Percentiles rank a stretch among this genome's conserved stretches.
Evolutionary conservation across 1,284 basidiomycete genomes (phyloP).

Genomic region (Tylopilus orsonianus): DNA sequence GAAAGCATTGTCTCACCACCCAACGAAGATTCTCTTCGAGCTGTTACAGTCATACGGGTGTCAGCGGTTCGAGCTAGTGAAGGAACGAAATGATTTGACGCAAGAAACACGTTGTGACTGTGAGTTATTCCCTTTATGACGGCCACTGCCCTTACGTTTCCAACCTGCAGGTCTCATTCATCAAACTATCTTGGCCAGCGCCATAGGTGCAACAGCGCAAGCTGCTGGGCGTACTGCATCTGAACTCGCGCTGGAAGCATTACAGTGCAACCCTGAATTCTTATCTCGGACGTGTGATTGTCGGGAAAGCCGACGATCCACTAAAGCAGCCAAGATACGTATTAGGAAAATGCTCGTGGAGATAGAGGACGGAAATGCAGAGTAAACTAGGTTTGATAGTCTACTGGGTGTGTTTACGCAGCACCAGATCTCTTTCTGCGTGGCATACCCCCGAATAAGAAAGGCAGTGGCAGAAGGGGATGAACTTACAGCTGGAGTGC

Average conservation of each 20-base stretch:
- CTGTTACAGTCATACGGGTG: conserved; percentile 68
- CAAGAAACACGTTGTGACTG: conserved; percentile 47
- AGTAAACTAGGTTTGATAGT: conserved; percentile 12
- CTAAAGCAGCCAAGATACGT: conserved; percentile 42
- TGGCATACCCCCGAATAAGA: conserved; percentile 8
- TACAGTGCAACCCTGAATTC: conserved; percentile 63
- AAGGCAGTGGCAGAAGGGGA: neutral
- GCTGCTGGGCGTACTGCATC: conserved; percentile 61
- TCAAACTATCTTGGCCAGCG: conserved; percentile 59
- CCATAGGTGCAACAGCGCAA: conserved; percentile 46
- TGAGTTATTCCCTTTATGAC: conserved; percentile 30
- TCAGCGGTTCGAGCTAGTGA: conserved; percentile 57
- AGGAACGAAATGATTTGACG: conserved; percentile 39
- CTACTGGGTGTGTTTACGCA: conserved; percentile 12
- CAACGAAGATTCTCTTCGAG: conserved; percentile 71
- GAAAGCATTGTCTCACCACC: conserved; percentile 69
- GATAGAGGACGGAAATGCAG: conserved; percentile 31
- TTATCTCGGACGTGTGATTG: conserved; percentile 66
- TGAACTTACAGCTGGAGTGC: conserved; percentile 63
- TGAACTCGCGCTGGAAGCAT: conserved; percentile 57
- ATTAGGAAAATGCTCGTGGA: conserved; percentile 37
- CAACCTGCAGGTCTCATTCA: conserved; percentile 59
- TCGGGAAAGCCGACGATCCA: conserved; percentile 38
- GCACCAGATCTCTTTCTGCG: conserved; percentile 38
- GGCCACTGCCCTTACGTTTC: conserved; percentile 14